Evolutionary conservation across 768 basidiomycete genomes (phyloP), one percentile per base, ranked within the genome.

Genomic region (Phallus indusiatus): DNA sequence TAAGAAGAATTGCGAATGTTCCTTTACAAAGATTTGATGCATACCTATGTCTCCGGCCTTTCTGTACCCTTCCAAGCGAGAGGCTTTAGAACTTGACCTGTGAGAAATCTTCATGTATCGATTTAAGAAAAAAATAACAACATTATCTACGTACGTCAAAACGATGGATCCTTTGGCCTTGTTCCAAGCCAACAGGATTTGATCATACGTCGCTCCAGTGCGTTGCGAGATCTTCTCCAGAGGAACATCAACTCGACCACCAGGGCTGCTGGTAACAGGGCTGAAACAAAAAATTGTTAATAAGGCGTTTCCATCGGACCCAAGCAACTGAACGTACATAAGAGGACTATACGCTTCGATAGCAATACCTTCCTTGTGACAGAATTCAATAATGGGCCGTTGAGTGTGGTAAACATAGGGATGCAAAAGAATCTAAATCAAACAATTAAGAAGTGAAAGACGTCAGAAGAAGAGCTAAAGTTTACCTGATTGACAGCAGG

Each of bases 61-160:
- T 53, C 73, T 62, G 64, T 76, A 76, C 18, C 69, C 65, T 47
- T 70, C 67, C 46, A 75, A 65, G n/a, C 74, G 66, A 20, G 73
- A 64, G 3, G 55, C 47, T 47, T 66, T 66, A 10, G 60, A 62
- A 49, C 67, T 64, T 47, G 67, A 65, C 17, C 65, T 65, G 56
- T 5, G 17, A 20, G 14, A 12, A 35, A 18, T 10, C 14, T 8
- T 14, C 22, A 8, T 14, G 18, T n/a, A 16, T 51, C 12, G 0
- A 17, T 28, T 4, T 54, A 21, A 22, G 12, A 51, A 2, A 51
- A 14, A 14, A 8, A 14, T 52, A 20, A 28, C 10, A 53, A 12
- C 24, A 37, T 10, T 20, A 47, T 24, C 51, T 2, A 60, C 62
- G 36, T 48, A 65, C 63, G 66, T 66, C 24, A 65, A 57, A 24